Conservation (phyloP, 352 stramenopile genomes). For the Phytopythium boreale region DNA sequence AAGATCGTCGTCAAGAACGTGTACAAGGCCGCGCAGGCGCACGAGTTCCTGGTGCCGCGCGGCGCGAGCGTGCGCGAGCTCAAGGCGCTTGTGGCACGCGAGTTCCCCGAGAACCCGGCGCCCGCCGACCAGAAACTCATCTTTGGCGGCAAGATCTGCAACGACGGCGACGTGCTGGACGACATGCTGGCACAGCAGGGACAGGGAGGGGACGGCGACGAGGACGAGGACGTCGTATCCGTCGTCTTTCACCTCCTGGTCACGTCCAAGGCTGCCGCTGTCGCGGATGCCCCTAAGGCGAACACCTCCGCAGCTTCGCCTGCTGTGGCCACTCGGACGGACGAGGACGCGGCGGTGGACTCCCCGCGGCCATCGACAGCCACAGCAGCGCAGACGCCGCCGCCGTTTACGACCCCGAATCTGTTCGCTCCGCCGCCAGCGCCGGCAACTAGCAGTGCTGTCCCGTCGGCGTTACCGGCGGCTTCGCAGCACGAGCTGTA, state of each 20-base stretch:
- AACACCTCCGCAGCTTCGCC: slow-evolving; percentile 12
- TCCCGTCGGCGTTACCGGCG: slow-evolving; percentile 10
- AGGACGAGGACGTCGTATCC: slow-evolving; percentile 20
- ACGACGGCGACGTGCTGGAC: slow-evolving; percentile 46
- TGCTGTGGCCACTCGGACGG: neutral
- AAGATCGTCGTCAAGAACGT: slow-evolving; percentile 82
- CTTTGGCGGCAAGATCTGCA: slow-evolving; percentile 86
- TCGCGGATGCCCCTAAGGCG: neutral
- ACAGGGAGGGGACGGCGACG: slow-evolving; percentile 21
- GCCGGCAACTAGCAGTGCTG: slow-evolving; percentile 11
- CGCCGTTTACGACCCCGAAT: neutral
- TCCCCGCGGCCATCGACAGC: slow-evolving; percentile 8
- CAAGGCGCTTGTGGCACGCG: slow-evolving; percentile 50
- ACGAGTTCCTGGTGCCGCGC: slow-evolving; percentile 38
- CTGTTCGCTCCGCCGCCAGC: slow-evolving; percentile 5
- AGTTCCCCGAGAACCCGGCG: slow-evolving; percentile 42
- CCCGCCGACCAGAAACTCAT: slow-evolving; percentile 77
- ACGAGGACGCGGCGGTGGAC: slow-evolving; percentile 10
- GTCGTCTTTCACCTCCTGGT: slow-evolving; percentile 81
- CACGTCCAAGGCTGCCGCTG: slow-evolving; percentile 18
- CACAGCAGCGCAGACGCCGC: slow-evolving; percentile 4
- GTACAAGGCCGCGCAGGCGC: slow-evolving; percentile 54
- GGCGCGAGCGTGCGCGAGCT: slow-evolving; percentile 45
- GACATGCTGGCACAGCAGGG: slow-evolving; percentile 42
- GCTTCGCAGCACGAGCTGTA: slow-evolving; percentile 44